These are phyloP conservation scores for Domatiomyces globalis DNA, from an alignment of 2,329 filamentous ascomycete genomes.

Conservation along the genomic window DNA sequence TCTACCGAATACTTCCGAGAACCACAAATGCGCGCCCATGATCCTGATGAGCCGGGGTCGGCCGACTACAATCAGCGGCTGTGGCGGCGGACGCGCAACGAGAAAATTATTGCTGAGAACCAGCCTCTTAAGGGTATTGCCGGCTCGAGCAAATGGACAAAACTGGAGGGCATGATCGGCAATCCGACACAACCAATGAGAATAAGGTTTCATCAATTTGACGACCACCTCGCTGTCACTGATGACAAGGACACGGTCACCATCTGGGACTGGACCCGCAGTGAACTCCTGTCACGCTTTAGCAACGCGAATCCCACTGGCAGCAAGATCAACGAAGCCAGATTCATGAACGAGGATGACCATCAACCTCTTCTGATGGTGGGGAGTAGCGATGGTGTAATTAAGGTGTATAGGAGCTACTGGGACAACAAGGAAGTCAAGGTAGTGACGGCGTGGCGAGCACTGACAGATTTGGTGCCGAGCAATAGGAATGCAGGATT, in stretches of 20 bases:
- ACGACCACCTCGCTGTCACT: slow-evolving; percentile 84
- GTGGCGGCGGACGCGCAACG: slow-evolving; percentile 85
- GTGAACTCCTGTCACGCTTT: slow-evolving; percentile 64
- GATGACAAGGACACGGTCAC: slow-evolving; percentile 68
- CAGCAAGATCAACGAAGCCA: slow-evolving; percentile 84
- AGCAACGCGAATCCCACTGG: slow-evolving; percentile 87
- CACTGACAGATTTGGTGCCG: slow-evolving; percentile 81
- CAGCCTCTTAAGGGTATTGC: slow-evolving; percentile 87
- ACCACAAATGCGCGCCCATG: slow-evolving; percentile 92
- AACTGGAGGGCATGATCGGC: slow-evolving; percentile 67
- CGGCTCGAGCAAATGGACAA: slow-evolving; percentile 74
- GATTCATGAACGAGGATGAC: slow-evolving; percentile 97
- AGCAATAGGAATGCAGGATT: slow-evolving; percentile 90
- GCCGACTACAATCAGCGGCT: slow-evolving; percentile 90
- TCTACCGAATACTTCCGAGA: slow-evolving; percentile 96
- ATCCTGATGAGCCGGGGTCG: slow-evolving; percentile 90
- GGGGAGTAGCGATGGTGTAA: slow-evolving; percentile 84
- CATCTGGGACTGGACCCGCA: slow-evolving; percentile 85
- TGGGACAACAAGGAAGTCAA: slow-evolving; percentile 63
- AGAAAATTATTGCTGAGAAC: slow-evolving; percentile 79
- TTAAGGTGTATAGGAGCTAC: slow-evolving; percentile 88
- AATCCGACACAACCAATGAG: slow-evolving; percentile 81
- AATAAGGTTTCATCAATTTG: slow-evolving; percentile 95
- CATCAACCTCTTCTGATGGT: slow-evolving; percentile 77
- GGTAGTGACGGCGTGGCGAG: slow-evolving; percentile 80